Evolutionary conservation across 805 yeast species (phyloP).

Genomic region (Brettanomyces sp.): DNA sequence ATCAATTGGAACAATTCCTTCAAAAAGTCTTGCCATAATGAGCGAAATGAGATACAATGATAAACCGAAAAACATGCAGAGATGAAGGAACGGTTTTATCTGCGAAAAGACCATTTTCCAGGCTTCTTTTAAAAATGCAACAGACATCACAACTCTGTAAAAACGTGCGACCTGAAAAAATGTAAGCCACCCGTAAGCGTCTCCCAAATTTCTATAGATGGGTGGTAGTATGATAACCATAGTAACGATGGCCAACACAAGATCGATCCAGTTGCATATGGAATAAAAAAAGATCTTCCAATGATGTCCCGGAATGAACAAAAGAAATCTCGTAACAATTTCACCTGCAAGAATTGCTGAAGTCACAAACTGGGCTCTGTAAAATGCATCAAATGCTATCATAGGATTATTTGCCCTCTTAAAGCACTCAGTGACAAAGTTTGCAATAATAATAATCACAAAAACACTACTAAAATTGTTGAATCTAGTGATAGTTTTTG

Average conservation of each 20-base stretch:
- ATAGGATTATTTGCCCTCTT: conserved; percentile 26
- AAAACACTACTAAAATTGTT: conserved; percentile 30
- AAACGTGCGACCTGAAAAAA: conserved; percentile 68
- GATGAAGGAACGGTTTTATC: conserved; percentile 53
- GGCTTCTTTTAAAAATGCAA: conserved; percentile 48
- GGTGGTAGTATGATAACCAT: conserved; percentile 46
- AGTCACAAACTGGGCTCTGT: conserved; percentile 36
- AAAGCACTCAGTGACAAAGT: conserved; percentile 43
- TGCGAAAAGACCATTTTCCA: conserved; percentile 71
- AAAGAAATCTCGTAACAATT: conserved; percentile 40
- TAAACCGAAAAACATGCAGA: conserved; percentile 66
- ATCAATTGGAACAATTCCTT: conserved; percentile 56
- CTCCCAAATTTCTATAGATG: conserved; percentile 36
- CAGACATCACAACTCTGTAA: conserved; percentile 57
- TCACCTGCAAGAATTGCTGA: conserved; percentile 45
- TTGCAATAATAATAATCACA: conserved; percentile 29
- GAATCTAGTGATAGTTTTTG: conserved; percentile 16
- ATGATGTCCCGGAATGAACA: conserved; percentile 36
- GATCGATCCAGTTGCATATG: conserved; percentile 45
- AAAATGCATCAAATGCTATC: conserved; percentile 17
- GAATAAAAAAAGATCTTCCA: conserved; percentile 46
- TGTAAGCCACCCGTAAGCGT: conserved; percentile 73
- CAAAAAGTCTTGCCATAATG: conserved; percentile 60
- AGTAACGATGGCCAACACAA: conserved; percentile 51
- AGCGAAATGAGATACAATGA: conserved; percentile 54